Evolutionary conservation across 1,284 basidiomycete species (phyloP).

Genomic region (Fomitopsis palustris): DNA sequence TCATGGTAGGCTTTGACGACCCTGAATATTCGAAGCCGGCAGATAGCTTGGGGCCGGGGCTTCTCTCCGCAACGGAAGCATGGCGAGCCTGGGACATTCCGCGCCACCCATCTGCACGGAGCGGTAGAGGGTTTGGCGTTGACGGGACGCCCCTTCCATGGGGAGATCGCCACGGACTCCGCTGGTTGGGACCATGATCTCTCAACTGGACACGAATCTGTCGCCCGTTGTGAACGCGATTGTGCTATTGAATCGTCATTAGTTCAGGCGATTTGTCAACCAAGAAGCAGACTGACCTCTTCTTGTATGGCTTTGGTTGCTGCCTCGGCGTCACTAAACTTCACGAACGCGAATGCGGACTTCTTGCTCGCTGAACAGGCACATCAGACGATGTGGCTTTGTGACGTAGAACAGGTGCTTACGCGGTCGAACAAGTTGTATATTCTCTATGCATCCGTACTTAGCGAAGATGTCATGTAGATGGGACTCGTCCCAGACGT

Average conservation of each 20-base stretch:
- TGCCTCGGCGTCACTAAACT: constrained; percentile 56
- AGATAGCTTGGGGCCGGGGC: neutral
- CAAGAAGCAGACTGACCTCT: constrained; percentile 43
- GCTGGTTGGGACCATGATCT: constrained; percentile 27
- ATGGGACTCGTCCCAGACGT: constrained; percentile 64
- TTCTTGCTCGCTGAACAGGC: constrained; percentile 46
- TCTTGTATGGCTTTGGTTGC: constrained; percentile 56
- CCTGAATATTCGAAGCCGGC: neutral
- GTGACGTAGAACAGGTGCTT: constrained; percentile 19
- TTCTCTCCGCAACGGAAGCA: neutral
- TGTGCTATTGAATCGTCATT: constrained; percentile 44
- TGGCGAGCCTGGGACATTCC: neutral
- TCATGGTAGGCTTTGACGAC: neutral
- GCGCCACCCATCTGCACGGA: neutral
- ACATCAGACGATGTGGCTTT: constrained; percentile 8
- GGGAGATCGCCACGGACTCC: constrained; percentile 21
- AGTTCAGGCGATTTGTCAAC: neutral
- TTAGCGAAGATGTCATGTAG: constrained; percentile 53
- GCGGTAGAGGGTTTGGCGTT: neutral
- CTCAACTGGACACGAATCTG: constrained; percentile 64
- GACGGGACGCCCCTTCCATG: constrained; percentile 8
- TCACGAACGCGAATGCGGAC: constrained; percentile 73
- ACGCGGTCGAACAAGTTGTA: constrained; percentile 66
- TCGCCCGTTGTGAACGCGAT: constrained; percentile 61
- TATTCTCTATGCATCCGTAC: constrained; percentile 60